Evolutionary conservation across 139 green algal species (phyloP), one percentile per base, ranked within the genome.

Genomic region (Tetradesmus lagerheimii): DNA sequence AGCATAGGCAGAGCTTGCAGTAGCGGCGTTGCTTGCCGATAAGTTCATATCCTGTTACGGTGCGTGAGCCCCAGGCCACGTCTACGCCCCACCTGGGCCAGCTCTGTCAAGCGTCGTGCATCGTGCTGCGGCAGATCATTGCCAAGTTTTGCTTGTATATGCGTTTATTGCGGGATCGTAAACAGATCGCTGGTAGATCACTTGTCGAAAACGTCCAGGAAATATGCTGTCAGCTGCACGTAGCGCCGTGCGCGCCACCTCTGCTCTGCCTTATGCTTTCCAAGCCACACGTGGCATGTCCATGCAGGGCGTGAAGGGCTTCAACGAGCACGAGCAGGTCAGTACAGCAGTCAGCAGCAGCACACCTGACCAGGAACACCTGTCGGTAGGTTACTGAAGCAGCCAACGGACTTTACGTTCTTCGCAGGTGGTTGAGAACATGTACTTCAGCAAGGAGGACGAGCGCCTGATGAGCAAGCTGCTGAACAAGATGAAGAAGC

Each of bases 381-480:
- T 39, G 75, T 47, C 71, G 9, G 75, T 81, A 16, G 3, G 29
- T 45, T 81, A 43, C 4, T 41, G n/a, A 27, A 76, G 20, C n/a
- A 38, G 41, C 39, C 15, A 85, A 16, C 25, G 41, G 27, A 34
- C 25, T 15, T 37, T 66, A 4, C 27, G 41, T 31, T 27, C n/a
- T 23, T 41, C 41, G 25, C 35, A 76, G 88, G 88, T 47, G 1
- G 66, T 89, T 14, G 80, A 85, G 37, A 89, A 83, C 86, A 66
- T 82, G 53, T 93, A 88, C 75, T 93, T 90, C 71, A 91, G 87
- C 80, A 93, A 90, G 76, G 83, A 93, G 62, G 91, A 93, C 34
- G 91, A 93, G 75, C 80, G 84, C 20, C 77, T 92, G 31, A 47
- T 93, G 57, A 16, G 29, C 20, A 87, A 82, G 71, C 83, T 93